These are phyloP conservation scores for Tricholoma matsutake DNA, from an alignment of 768 basidiomycete species.

Conservation along the genomic window DNA sequence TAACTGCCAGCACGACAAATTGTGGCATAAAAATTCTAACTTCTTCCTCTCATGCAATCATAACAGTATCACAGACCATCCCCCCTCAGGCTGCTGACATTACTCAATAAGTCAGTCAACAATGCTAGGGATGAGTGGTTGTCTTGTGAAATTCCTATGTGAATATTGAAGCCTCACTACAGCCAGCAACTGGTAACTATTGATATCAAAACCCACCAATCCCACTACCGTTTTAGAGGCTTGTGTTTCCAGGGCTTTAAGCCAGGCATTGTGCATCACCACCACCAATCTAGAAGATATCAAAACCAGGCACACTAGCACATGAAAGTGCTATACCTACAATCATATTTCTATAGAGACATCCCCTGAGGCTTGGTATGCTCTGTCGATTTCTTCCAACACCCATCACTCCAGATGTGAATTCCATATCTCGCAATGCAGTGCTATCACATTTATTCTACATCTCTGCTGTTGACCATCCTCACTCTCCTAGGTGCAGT, in stretches of 20 bases:
- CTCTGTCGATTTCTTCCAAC: not conserved
- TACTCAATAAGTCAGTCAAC: no score
- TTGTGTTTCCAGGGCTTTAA: no score
- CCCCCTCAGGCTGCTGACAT: no score
- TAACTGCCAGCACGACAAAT: no score
- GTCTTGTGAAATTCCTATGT: not conserved
- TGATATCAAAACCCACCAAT: not conserved
- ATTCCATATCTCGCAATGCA: not conserved
- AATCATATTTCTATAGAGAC: not conserved
- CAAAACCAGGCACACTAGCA: not conserved
- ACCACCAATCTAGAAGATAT: not conserved
- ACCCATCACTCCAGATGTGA: not conserved
- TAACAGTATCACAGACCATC: no score
- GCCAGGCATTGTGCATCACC: not conserved
- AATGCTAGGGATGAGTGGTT: not conserved
- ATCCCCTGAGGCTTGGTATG: not conserved
- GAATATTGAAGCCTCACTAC: not conserved
- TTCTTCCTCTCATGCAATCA: no score
- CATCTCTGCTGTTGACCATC: not conserved
- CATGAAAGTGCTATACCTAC: not conserved
- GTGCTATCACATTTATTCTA: not conserved
- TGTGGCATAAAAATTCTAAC: no score
- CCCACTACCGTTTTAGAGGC: not conserved
- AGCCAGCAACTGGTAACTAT: not conserved
- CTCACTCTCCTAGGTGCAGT: not conserved